Percentiles rank a stretch among this genome's conserved stretches.
Evolutionary conservation across 371 early-diverging fungal species (phyloP).

Genomic region (Mucor velutinosus): DNA sequence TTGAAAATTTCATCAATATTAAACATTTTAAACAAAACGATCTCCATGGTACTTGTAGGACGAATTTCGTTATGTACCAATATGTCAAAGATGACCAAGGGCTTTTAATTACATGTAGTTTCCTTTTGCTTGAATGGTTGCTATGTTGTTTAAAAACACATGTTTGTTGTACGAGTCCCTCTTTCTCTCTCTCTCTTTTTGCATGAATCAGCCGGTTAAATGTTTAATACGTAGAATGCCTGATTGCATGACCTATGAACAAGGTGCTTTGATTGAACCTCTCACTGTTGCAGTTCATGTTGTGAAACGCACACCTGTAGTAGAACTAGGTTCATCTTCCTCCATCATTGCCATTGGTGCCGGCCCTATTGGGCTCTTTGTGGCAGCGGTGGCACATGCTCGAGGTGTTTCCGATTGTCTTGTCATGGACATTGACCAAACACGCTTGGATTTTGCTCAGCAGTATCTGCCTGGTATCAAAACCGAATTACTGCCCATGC

Average conservation of each 20-base stretch:
- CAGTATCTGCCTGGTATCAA: background rate
- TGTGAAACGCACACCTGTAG: slow-evolving; percentile 56
- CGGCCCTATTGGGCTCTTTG: slow-evolving; percentile 58
- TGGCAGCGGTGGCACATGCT: slow-evolving; percentile 47
- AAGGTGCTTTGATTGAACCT: slow-evolving; percentile 46
- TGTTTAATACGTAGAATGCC: slow-evolving; percentile 30
- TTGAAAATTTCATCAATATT: no score
- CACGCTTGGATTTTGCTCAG: slow-evolving; percentile 42
- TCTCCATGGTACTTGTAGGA: no score
- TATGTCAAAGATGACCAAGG: no score
- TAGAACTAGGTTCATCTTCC: slow-evolving; percentile 63
- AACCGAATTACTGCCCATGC: slow-evolving; percentile 5
- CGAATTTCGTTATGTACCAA: no score
- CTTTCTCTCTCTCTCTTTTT: background rate
- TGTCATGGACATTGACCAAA: slow-evolving; percentile 23
- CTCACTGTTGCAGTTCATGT: slow-evolving; percentile 47
- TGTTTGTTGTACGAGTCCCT: no score
- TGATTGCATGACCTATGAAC: slow-evolving; percentile 61
- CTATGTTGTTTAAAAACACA: no score
- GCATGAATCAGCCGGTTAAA: background rate
- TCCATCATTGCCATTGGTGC: slow-evolving; percentile 61
- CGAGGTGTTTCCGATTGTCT: slow-evolving; percentile 41
- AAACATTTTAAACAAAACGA: no score
- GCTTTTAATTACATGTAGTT: no score
- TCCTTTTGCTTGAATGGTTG: no score